These are phyloP conservation scores for Lachnellula hyalina DNA, from an alignment of 2,329 filamentous ascomycete genomes.

Conservation along the genomic window DNA sequence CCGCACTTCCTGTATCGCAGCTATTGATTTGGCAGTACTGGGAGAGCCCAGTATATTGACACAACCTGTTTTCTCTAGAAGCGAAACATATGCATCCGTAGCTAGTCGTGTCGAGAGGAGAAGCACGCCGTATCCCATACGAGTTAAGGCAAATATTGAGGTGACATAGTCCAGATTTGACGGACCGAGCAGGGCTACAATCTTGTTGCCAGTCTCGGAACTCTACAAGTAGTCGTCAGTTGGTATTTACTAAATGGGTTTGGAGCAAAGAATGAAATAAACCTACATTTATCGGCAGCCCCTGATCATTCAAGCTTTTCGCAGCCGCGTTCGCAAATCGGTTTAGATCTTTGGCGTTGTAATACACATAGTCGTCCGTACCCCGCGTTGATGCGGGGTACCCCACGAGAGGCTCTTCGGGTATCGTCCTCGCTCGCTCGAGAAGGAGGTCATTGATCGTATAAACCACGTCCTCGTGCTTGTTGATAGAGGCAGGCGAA, in stretches of 20 bases:
- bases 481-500: not conserved
- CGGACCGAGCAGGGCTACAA: constrained; percentile 19
- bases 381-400: constrained; percentile 22
- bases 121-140: constrained; percentile 47
- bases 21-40: constrained; percentile 5
- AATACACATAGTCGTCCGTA: constrained; percentile 23
- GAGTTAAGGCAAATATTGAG: constrained; percentile 45
- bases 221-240: not conserved
- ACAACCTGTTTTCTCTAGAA: constrained; percentile 39
- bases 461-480: constrained; percentile 1
- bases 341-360: constrained; percentile 28
- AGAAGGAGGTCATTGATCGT: constrained; percentile 26
- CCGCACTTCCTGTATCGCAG: constrained; percentile 6
- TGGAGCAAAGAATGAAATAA: not conserved
- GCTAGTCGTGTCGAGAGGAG: constrained; percentile 51
- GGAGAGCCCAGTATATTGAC: constrained; percentile 11
- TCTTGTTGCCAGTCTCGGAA: constrained; percentile 3
- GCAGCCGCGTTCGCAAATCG: constrained; percentile 27
- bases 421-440: constrained; percentile 17
- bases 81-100: constrained; percentile 42
- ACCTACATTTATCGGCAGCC: constrained; percentile 18
- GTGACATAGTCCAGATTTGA: constrained; percentile 46
- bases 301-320: constrained; percentile 12
- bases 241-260: not conserved
- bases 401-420: constrained; percentile 22